A percentile compares a stretch with the other conserved stretches of the same genome.
phyloP scores from a whole-genome alignment of 306 rosid genomes.

The Prunus persica region DNA sequence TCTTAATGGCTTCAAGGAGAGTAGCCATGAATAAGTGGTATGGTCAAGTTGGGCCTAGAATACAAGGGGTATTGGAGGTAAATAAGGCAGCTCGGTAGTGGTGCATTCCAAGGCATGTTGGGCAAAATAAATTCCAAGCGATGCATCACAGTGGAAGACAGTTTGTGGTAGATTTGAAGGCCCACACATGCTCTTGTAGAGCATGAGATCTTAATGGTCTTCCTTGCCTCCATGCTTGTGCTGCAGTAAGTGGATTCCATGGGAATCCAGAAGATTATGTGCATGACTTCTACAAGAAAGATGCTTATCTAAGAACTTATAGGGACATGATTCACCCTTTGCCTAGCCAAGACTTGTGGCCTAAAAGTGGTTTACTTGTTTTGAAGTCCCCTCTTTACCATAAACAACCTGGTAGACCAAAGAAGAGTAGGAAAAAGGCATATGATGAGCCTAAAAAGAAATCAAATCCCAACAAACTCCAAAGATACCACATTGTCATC shows the following conservation, averaged over 20 bases:
- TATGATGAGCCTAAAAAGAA: neutral
- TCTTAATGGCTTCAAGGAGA: neutral
- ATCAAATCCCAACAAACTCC: neutral
- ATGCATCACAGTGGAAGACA: neutral
- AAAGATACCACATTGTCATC: neutral
- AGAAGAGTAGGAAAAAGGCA: neutral
- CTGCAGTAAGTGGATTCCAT: neutral
- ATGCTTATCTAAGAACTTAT: neutral
- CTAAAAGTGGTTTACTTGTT: too few species aligned
- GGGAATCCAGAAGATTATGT: neutral
- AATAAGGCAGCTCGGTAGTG: neutral
- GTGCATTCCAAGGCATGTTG: neutral
- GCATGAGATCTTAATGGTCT: neutral
- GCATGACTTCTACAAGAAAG: neutral
- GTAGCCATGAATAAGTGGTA: neutral
- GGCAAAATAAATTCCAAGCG: too few species aligned
- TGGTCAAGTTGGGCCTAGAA: neutral
- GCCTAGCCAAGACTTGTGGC: neutral
- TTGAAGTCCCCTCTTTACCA: neutral
- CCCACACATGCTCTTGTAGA: neutral
- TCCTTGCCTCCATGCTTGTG: neutral
- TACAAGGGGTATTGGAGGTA: neutral
- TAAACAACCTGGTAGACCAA: neutral
- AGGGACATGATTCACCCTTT: neutral
- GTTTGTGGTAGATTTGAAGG: neutral